phyloP scores from a whole-genome alignment of 306 rosid species.

The Biancaea sappan region DNA sequence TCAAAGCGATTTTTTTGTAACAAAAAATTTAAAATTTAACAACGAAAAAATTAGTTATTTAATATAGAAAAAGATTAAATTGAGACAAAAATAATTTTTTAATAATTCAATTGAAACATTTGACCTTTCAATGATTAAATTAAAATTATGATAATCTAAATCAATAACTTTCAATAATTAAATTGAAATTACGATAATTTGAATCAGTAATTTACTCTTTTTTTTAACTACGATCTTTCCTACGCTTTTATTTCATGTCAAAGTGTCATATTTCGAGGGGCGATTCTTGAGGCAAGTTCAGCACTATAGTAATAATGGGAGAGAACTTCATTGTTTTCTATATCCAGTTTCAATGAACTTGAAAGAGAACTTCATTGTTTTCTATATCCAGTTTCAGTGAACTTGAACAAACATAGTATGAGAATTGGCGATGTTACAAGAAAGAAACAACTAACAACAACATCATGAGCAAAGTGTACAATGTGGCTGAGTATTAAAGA shows the following conservation, averaged over 20 bases:
- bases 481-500: background rate
- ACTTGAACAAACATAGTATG: background rate
- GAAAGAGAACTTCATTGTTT: background rate
- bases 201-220: too few species aligned
- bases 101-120: too few species aligned
- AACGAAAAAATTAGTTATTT: too few species aligned
- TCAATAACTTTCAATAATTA: too few species aligned
- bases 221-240: background rate
- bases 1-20: too few species aligned
- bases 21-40: too few species aligned
- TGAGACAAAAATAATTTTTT: too few species aligned
- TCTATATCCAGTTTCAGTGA: background rate
- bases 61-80: too few species aligned
- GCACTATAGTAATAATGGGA: background rate
- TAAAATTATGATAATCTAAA: too few species aligned
- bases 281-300: background rate
- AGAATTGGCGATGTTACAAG: background rate
- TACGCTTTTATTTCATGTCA: background rate
- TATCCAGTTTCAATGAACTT: too few species aligned
- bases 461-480: background rate
- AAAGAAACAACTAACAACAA: background rate
- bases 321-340: background rate
- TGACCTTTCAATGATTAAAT: too few species aligned
- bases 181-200: too few species aligned
- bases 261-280: background rate